Evolutionary conservation across 495 filamentous ascomycete species (phyloP).

Genomic region (Ramalina intermedia): DNA sequence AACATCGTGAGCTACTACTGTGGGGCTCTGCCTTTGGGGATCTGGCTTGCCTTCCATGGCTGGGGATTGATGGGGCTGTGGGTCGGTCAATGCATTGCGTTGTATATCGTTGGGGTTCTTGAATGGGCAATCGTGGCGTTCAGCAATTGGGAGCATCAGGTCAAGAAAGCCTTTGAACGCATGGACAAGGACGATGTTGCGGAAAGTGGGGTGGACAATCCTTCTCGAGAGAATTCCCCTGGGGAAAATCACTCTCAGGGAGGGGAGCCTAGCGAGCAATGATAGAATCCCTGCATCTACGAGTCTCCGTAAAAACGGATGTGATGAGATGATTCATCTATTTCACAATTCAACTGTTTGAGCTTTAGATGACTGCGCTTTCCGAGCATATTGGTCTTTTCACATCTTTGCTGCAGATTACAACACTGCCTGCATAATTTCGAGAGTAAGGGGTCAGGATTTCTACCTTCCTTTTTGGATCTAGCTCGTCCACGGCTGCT

Average conservation of each 20-base stretch:
- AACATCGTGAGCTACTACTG: constrained; percentile 84
- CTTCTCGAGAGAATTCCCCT: neutral
- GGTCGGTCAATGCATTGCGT: constrained; percentile 80
- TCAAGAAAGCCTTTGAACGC: constrained; percentile 58
- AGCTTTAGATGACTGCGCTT: too few species aligned
- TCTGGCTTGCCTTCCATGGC: constrained; percentile 77
- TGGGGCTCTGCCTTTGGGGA: constrained; percentile 68
- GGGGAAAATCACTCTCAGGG: neutral
- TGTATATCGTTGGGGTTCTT: constrained; percentile 66
- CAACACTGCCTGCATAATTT: too few species aligned
- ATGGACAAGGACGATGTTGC: constrained; percentile 48
- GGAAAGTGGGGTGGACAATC: constrained; percentile 19
- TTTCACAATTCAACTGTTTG: too few species aligned
- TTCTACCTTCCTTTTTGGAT: too few species aligned
- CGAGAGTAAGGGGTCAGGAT: too few species aligned
- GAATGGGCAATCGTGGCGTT: constrained; percentile 72
- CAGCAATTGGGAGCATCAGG: constrained; percentile 68
- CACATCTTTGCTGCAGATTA: too few species aligned
- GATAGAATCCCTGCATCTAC: neutral
- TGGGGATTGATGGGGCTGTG: constrained; percentile 78
- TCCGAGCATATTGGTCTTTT: too few species aligned
- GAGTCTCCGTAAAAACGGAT: neutral
- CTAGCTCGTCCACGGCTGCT: too few species aligned
- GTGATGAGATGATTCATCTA: neutral
- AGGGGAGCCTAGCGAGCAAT: neutral